Base-by-base conservation (phyloP, 257 asterid species). In the Fraxinus americana region DNA sequence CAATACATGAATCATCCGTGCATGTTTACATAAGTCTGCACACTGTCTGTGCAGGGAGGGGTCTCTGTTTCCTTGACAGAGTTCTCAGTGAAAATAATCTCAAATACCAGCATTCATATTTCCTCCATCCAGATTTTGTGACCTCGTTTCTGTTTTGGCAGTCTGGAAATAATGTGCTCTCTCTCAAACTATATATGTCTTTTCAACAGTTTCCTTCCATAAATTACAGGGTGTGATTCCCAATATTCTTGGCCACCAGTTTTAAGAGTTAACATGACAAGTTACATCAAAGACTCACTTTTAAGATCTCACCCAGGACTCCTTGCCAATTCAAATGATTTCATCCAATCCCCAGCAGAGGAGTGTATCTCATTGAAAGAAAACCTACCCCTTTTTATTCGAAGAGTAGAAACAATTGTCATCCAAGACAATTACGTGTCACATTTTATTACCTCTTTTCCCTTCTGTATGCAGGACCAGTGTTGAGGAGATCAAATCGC, bases 401-500 rank as follows among this genome's bases (percentile, higher is more conserved):
- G 11, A 19, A 16, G 32, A 21, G 75, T 7, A 34, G n/a, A 70
- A 23, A 45, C 61, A n/a, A 19, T 38, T 38, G 27, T 70, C n/a
- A 48, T 48, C 2, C n/a, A 29, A n/a, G 61, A 71, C 61, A 77
- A 67, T 69, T 52, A 25, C 38, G 23, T 70, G 76, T 29, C 41
- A 36, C 72, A 34, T 43, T 57, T 65, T 7, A 14, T 10, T 34
- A 48, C 32, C 63, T 19, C 39, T 61, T 57, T 59, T 70, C 71
- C 67, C 66, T 67, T 19, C 41, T 41, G 4, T 79, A 61, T 83
- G 85, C 94, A 90, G 97, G 92, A 90, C 96, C 34, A 90, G 78
- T 75, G 91, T 91, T 2, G 94, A 90, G 73, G 97, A 89, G 73
- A 89, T 94, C 79, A 92, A 90, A 85, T 73, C 94, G 0, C 91